Base-by-base conservation (phyloP, 768 basidiomycete species). In the Nidularia sp. region DNA sequence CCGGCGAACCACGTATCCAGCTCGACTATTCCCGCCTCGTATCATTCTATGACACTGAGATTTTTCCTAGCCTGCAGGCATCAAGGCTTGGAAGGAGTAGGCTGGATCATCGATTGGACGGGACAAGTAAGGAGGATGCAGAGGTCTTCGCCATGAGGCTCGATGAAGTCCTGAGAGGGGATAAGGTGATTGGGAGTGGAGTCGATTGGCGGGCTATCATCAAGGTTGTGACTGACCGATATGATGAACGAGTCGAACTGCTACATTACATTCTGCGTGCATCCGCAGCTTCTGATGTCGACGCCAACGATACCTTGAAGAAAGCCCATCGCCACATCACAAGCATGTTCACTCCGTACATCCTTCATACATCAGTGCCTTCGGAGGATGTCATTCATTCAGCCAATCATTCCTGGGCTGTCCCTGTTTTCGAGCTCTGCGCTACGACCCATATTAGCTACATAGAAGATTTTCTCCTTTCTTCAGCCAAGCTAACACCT, bases 221-320 rank as follows among this genome's bases (percentile, higher is more conserved):
- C 4, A 60, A 62, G 15, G 62, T 66, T 34, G 55, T 70, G 6
- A 55, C 59, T 8, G 61, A 72, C 42, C 69, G 70, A 5, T 69
- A 67, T 51, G 60, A 66, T 1, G 60, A 62, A 15, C 61, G 72
- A 12, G 60, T 75, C 5, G 66, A 73, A 55, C 78, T 81, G 76
- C 78, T 41, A 18, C 39, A 18, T 12, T 41, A 41, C 39, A 41
- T 41, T 29, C 25, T 29, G 39, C 12, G 10, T 41, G 15, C 39
- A 5, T 12, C 10, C 39, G 5, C 47, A 5, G 55, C 51, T 13
- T 66, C 69, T 6, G 70, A 54, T 57, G 75, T 63, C 12, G 15
- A 13, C 4, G 29, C 29, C 12, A 10, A 13, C 47, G 32, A 34
- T 25, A n/a, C 32, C 33, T 46, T 15, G 12, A 12, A 3, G 25